Evolutionary conservation across 164 flowering plant species (phyloP), one percentile per base, ranked within the genome.

Genomic region (Warburgia ugandensis): DNA sequence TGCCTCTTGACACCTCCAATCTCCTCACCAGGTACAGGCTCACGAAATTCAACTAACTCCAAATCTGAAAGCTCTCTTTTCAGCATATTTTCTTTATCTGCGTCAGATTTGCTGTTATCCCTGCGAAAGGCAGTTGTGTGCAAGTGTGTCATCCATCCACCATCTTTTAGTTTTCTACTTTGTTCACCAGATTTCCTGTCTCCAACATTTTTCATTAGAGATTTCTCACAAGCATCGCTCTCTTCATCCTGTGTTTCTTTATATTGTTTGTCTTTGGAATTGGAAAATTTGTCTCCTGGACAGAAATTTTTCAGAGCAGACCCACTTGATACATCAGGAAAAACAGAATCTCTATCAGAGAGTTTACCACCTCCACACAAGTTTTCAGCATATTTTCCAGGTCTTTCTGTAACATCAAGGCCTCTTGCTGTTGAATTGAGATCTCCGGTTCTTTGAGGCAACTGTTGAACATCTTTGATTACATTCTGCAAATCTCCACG

Each of bases 1-100:
- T 68, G 67, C 51, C 19, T 29, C 20, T 29, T 48, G 21, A 22
- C 20, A 3, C 22, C 51, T 30, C 30, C 20, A 2, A 8, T 19
- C 14, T 52, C 56, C 6, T 40, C 56, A 52, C 17, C 74, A 33
- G 68, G 66, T 33, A 68, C 29, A 29, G 84, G 73, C 50, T 91
- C 97, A 50, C 95, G 95, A 59, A 92, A 68, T 73, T 92, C 97
- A 52, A 96, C 99, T 62, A 84, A 67, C 75, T 92, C 99, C 77
- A 92, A 76, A 28, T 88, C 97, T 36, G 99, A 88, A 55, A 65
- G 74, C 80, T 83, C 91, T 71, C 94, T 77, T 41, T 63, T 79
- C 44, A 87, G 84, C 5, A 60, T 20, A 16, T 39, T 57, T n/a
- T 68, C 66, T 55, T 56, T 72, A 4, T 72, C 67, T 4, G 40